Evolutionary conservation across 768 basidiomycete genomes (phyloP).

Genomic region (Hypholoma sublateritium): DNA sequence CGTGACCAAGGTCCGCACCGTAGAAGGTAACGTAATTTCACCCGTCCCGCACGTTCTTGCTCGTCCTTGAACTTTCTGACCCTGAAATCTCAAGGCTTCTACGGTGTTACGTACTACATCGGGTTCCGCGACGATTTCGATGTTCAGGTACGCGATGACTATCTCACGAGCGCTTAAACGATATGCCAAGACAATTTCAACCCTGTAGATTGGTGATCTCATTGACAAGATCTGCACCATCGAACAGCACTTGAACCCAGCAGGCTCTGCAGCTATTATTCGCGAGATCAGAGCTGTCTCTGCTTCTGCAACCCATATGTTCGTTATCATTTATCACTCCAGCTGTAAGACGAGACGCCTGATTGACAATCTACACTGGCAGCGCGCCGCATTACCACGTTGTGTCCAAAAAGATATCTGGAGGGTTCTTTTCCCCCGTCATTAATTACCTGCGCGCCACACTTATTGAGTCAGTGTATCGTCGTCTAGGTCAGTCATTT

Average conservation of each 20-base stretch:
- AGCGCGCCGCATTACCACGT: conserved; percentile 64
- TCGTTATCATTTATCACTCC: conserved; percentile 17
- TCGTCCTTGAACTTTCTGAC: not conserved
- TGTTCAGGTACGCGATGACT: conserved; percentile 31
- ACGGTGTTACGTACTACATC: conserved; percentile 56
- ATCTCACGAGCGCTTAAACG: not conserved
- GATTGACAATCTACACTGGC: not conserved
- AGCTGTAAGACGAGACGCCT: not conserved
- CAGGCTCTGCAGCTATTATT: conserved; percentile 29
- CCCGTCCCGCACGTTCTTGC: not conserved
- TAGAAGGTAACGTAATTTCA: conserved; percentile 40
- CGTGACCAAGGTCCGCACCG: conserved; percentile 54
- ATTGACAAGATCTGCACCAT: conserved; percentile 49
- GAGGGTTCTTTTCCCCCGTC: conserved; percentile 30
- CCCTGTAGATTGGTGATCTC: conserved; percentile 41
- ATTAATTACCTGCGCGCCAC: conserved; percentile 45
- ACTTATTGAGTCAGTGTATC: conserved; percentile 65
- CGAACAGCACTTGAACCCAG: conserved; percentile 41
- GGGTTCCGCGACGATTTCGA: conserved; percentile 67
- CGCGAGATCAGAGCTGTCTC: conserved; percentile 42
- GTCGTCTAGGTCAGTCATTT: conserved; percentile 46
- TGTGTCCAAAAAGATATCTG: conserved; percentile 38
- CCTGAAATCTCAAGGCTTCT: conserved; percentile 42
- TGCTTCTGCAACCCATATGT: conserved; percentile 57
- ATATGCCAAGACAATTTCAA: not conserved